A percentile compares a stretch with the other conserved stretches of the same genome.
phyloP scores from a whole-genome alignment of 768 basidiomycete genomes.

The Daedalea quercina region DNA sequence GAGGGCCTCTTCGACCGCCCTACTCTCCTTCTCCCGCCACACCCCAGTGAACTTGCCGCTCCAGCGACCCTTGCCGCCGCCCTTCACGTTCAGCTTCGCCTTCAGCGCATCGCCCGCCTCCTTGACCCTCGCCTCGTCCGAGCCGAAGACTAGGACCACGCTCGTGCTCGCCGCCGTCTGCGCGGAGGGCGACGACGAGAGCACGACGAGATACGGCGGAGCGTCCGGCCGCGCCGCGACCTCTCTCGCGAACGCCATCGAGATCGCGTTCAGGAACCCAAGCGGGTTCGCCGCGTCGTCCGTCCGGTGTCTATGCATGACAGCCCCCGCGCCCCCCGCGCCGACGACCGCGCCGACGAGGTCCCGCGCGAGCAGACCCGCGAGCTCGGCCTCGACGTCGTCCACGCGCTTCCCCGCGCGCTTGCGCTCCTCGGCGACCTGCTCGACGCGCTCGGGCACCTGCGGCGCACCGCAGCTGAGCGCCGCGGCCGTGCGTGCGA shows the following conservation, averaged over 20 bases:
- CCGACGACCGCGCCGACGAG: conserved; percentile 20
- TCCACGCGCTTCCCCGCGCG: conserved; percentile 59
- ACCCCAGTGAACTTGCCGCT: conserved; percentile 68
- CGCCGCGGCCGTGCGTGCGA: conserved; percentile 49
- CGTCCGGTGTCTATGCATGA: conserved; percentile 47
- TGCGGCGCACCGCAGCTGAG: conserved; percentile 64
- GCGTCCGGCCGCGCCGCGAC: conserved; percentile 14
- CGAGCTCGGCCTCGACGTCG: conserved; percentile 65
- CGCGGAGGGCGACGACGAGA: conserved; percentile 58
- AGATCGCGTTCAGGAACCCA: conserved; percentile 52
- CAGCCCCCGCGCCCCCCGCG: conserved; percentile 27
- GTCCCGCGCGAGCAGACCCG: conserved; percentile 38
- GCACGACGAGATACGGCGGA: conserved; percentile 37
- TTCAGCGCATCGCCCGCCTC: conserved; percentile 51
- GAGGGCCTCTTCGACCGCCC: conserved; percentile 33
- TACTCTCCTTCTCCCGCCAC: conserved; percentile 47
- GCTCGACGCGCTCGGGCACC: conserved; percentile 61
- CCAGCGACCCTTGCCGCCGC: conserved; percentile 79
- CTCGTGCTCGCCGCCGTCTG: conserved; percentile 44
- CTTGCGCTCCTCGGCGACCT: conserved; percentile 62
- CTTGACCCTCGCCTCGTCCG: conserved; percentile 55
- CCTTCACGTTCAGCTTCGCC: conserved; percentile 54
- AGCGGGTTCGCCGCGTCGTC: conserved; percentile 58
- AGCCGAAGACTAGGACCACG: conserved; percentile 54
- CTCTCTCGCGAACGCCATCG: conserved; percentile 33